These are phyloP conservation scores for Endocladia muricata DNA, from an alignment of 31 red algal species.

Conservation along the genomic window DNA sequence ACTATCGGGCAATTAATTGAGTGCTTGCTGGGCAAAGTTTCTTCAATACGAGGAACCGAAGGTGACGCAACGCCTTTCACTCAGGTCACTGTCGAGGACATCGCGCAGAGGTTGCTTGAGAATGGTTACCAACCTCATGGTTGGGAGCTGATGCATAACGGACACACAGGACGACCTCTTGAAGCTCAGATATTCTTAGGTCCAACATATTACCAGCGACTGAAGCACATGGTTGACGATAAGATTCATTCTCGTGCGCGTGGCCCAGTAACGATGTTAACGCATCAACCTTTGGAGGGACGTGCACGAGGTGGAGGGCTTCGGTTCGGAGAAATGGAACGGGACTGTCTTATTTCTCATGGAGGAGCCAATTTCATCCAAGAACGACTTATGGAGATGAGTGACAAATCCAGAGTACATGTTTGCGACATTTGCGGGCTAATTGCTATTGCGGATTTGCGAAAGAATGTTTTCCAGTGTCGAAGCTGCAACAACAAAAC, in stretches of 20 bases:
- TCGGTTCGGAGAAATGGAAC: constrained; percentile 99
- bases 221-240: constrained; percentile 99
- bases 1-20: constrained; percentile 98
- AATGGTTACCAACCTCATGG: constrained; percentile 94
- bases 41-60: constrained; percentile 83
- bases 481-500: constrained; percentile 95
- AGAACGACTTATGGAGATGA: constrained; percentile 95
- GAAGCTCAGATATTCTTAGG: constrained; percentile 97
- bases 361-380: constrained; percentile 87
- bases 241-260: constrained; percentile 92
- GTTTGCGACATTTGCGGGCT: constrained; percentile 92
- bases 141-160: constrained; percentile 97
- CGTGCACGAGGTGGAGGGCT: constrained; percentile 84
- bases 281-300: constrained; percentile 94
- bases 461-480: constrained; percentile 87
- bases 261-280: constrained; percentile 92
- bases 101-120: constrained; percentile 54
- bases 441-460: constrained; percentile 93
- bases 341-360: constrained; percentile 94
- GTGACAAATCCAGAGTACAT: constrained; percentile 86
- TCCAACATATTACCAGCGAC: constrained; percentile 91
- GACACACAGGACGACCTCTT: constrained; percentile 86
- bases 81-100: constrained; percentile 87
- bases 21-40: constrained; percentile 82
- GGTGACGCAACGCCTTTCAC: constrained; percentile 96